Percentiles rank a stretch among this genome's conserved stretches.
These are phyloP conservation scores for Globisporangium sylvaticum DNA, from an alignment of 352 stramenopile genomes.

Conservation along the genomic window DNA sequence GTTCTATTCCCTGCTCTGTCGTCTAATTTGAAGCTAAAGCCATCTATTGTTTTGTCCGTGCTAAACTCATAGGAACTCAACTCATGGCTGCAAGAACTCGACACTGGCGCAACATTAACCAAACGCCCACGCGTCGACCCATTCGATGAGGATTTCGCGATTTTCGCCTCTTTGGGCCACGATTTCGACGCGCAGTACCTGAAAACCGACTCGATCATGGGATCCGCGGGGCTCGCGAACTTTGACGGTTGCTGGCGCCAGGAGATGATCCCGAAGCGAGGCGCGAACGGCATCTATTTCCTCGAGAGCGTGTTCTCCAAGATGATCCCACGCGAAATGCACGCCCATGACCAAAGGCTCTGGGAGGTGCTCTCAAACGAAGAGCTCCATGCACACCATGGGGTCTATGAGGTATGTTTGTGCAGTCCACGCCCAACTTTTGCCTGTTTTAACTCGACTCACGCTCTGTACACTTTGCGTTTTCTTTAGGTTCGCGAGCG, in stretches of 20 bases:
- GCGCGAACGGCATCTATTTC: slow-evolving; percentile 19
- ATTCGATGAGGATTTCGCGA: slow-evolving; percentile 7
- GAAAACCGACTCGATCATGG: slow-evolving; percentile 23
- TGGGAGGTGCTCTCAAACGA: background rate
- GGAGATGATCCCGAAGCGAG: background rate
- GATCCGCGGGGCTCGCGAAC: slow-evolving; percentile 16
- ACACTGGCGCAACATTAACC: background rate
- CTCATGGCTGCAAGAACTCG: background rate
- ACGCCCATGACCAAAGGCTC: background rate
- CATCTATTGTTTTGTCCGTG: background rate
- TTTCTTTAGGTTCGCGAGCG: slow-evolving; percentile 4
- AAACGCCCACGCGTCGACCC: slow-evolving; percentile 6
- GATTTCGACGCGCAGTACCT: slow-evolving; percentile 23
- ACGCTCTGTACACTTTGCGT: too few species aligned
- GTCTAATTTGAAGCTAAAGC: background rate
- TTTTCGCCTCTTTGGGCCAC: slow-evolving; percentile 21
- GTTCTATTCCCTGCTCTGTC: background rate
- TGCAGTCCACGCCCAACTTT: too few species aligned
- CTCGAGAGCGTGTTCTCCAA: background rate
- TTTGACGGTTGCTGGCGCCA: slow-evolving; percentile 16
- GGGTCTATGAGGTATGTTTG: background rate
- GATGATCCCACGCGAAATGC: background rate
- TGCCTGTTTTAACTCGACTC: too few species aligned
- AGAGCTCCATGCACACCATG: background rate
- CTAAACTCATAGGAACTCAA: background rate